Conservation (phyloP, 2,329 filamentous ascomycete species). For the Metarhizium album region DNA sequence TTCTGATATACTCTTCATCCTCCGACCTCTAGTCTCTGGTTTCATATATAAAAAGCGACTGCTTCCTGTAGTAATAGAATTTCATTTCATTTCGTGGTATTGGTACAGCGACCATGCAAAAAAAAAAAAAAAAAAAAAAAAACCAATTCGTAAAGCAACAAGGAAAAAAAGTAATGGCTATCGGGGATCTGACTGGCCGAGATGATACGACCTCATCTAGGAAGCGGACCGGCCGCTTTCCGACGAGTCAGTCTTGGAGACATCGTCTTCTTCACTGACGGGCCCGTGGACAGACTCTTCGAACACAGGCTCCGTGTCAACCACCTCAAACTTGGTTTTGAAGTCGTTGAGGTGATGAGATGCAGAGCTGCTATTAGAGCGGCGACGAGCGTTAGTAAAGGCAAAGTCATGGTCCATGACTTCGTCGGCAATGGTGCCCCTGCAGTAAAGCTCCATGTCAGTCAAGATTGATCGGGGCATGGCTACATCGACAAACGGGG, state of each 20-base stretch:
- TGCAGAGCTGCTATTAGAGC: conserved; percentile 78
- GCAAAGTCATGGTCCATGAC: conserved; percentile 75
- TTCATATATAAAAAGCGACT: conserved; percentile 1
- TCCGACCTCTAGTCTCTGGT: conserved; percentile 1
- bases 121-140: neutral
- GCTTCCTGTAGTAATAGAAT: conserved; percentile 10
- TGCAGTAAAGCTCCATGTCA: conserved; percentile 24
- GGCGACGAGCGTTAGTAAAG: conserved; percentile 76
- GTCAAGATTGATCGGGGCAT: neutral
- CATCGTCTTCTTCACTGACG: conserved; percentile 42
- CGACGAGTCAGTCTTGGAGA: conserved; percentile 46
- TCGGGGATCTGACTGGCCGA: conserved; percentile 8
- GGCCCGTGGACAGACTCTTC: conserved; percentile 76
- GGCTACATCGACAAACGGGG: neutral
- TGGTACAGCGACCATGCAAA: neutral
- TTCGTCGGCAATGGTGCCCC: conserved; percentile 78
- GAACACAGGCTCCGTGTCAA: conserved; percentile 84
- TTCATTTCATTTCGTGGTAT: conserved; percentile 10
- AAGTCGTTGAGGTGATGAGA: conserved; percentile 63
- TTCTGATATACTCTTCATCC: conserved; percentile 3
- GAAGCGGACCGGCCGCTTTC: conserved; percentile 47
- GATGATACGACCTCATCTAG: conserved; percentile 29
- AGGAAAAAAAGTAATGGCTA: conserved; percentile 12
- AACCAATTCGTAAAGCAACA: neutral
- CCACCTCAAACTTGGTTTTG: conserved; percentile 93